phyloP scores from a whole-genome alignment of 2,329 filamentous ascomycete species.

The Exutisphaerella laricina region DNA sequence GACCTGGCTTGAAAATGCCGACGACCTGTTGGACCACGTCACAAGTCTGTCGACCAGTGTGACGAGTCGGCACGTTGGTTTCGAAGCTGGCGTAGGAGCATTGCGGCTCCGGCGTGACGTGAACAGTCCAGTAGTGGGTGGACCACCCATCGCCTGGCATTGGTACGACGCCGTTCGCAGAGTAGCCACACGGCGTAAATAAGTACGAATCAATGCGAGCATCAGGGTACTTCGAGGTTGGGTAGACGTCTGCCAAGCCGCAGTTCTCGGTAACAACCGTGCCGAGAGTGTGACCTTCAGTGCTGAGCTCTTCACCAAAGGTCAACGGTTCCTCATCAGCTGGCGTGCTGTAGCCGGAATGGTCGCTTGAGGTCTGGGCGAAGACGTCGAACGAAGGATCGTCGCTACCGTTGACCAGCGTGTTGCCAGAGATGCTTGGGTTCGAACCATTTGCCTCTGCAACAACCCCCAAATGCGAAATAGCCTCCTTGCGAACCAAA shows the following conservation, averaged over 20 bases:
- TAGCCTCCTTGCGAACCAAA: slow-evolving; percentile 56
- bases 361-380: slow-evolving; percentile 63
- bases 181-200: slow-evolving; percentile 95
- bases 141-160: slow-evolving; percentile 50
- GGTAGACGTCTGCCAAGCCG: slow-evolving; percentile 84
- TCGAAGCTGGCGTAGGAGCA: slow-evolving; percentile 98
- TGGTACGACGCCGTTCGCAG: slow-evolving; percentile 91
- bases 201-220: slow-evolving; percentile 92
- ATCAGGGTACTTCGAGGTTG: slow-evolving; percentile 79
- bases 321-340: slow-evolving; percentile 50
- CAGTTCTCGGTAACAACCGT: slow-evolving; percentile 87
- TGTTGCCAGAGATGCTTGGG: slow-evolving; percentile 34
- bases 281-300: slow-evolving; percentile 88
- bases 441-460: slow-evolving; percentile 43
- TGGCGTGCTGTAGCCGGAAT: slow-evolving; percentile 48
- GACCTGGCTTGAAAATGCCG: slow-evolving; percentile 92
- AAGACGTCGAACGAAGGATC: slow-evolving; percentile 71
- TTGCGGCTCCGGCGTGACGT: slow-evolving; percentile 93
- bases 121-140: slow-evolving; percentile 94
- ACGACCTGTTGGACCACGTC: slow-evolving; percentile 94
- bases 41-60: slow-evolving; percentile 78
- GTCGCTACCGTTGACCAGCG: slow-evolving; percentile 31
- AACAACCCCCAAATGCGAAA: slow-evolving; percentile 56
- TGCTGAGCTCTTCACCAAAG: slow-evolving; percentile 70
- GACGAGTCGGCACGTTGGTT: slow-evolving; percentile 88